Evolutionary conservation across 768 basidiomycete species (phyloP).

Genomic region (Collybiopsis confluens): DNA sequence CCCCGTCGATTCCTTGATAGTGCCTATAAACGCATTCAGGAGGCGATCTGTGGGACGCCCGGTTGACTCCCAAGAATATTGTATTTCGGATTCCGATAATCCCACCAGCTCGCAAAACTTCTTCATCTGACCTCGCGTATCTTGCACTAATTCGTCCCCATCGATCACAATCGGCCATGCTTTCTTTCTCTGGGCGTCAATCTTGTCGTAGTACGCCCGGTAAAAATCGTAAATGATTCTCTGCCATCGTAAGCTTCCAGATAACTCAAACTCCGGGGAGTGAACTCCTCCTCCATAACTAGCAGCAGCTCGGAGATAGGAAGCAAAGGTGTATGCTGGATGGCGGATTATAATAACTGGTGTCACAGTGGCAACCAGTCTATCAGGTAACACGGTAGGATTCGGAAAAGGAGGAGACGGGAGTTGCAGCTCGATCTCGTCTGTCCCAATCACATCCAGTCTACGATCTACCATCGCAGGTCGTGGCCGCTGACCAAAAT

Average conservation of each 20-base stretch:
- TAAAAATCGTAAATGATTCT: slow-evolving; percentile 4
- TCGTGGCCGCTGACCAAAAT: not conserved
- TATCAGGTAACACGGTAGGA: slow-evolving; percentile 6
- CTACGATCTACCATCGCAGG: slow-evolving; percentile 1
- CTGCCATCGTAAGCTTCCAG: not conserved
- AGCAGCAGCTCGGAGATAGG: not conserved
- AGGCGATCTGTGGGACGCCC: not conserved
- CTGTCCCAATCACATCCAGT: not conserved
- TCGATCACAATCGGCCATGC: slow-evolving; percentile 4
- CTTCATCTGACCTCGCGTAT: slow-evolving; percentile 4
- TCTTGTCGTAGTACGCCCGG: not conserved
- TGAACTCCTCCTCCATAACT: not conserved
- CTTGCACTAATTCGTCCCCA: slow-evolving; percentile 3
- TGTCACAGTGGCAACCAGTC: not conserved
- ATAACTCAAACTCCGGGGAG: not conserved
- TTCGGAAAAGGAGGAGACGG: slow-evolving; percentile 1
- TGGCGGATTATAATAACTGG: slow-evolving; percentile 7
- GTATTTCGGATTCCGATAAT: not conserved
- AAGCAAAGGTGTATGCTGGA: not conserved
- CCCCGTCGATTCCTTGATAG: not conserved
- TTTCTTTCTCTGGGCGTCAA: not conserved
- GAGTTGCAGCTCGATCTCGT: no score
- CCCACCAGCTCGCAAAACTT: slow-evolving; percentile 3
- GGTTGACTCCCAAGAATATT: slow-evolving; percentile 3
- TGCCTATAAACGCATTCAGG: not conserved